Conservation (phyloP, 352 stramenopile species). For the Phytophthora macrochlamydospora region DNA sequence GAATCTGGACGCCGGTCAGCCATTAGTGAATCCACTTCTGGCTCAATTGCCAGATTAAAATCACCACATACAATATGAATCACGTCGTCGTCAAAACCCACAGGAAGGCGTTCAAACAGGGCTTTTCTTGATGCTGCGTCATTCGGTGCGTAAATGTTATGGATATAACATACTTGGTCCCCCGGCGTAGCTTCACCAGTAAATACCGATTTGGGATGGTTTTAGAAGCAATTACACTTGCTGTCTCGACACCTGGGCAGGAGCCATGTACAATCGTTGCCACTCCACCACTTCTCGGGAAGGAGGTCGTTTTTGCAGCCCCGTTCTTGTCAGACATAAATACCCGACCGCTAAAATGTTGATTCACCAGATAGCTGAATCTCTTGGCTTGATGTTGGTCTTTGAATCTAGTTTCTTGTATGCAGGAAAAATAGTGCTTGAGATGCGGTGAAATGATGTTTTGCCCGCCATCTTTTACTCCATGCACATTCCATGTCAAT, state of each 20-base stretch:
- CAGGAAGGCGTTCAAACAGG: slow-evolving; percentile 3
- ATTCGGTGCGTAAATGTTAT: slow-evolving; percentile 15
- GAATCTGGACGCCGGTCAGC: neutral
- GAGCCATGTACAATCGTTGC: slow-evolving; percentile 9
- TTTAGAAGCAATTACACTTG: neutral
- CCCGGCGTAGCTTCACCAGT: neutral
- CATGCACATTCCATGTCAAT: no score
- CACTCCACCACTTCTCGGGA: slow-evolving; percentile 5
- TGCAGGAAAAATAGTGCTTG: no score
- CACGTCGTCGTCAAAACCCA: neutral
- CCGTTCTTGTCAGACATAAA: slow-evolving; percentile 9
- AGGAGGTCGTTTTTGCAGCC: neutral
- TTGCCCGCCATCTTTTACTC: no score
- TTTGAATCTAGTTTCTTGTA: no score
- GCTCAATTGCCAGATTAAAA: slow-evolving; percentile 13
- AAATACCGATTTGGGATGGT: neutral
- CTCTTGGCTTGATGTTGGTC: no score
- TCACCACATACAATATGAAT: slow-evolving; percentile 12
- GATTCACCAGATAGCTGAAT: neutral
- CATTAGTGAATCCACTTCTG: neutral
- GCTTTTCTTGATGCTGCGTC: slow-evolving; percentile 1
- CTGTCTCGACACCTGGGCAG: neutral
- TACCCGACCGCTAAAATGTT: neutral
- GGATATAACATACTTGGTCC: slow-evolving; percentile 2
- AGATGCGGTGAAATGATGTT: no score